These are phyloP conservation scores for Phyllosticta paracitricarpa DNA, from an alignment of 2,329 filamentous ascomycete genomes.

Conservation along the genomic window DNA sequence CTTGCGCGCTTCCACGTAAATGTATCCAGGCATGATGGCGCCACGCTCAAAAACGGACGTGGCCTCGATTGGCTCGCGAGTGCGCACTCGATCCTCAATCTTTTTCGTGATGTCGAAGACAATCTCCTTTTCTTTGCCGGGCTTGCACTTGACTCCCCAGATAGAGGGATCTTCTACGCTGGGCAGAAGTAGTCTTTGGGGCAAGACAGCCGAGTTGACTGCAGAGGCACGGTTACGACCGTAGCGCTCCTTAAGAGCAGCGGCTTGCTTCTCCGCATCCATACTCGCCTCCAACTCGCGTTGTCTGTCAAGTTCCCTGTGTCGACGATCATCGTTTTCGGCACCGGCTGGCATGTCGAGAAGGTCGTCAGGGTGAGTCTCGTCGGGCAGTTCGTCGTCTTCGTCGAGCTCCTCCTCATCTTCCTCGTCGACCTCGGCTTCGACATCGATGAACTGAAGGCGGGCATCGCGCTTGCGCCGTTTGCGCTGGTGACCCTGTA, in stretches of 20 bases:
- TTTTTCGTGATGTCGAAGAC: conserved; percentile 82
- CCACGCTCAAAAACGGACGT: conserved; percentile 88
- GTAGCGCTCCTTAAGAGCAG: conserved; percentile 78
- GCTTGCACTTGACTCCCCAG: conserved; percentile 86
- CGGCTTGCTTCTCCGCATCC: conserved; percentile 89
- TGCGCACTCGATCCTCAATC: conserved; percentile 67
- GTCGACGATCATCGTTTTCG: conserved; percentile 80
- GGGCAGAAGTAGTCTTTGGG: conserved; percentile 77
- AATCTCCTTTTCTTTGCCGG: conserved; percentile 90
- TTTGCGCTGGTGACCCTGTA: conserved; percentile 64
- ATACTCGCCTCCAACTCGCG: conserved; percentile 79
- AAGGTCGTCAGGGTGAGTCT: conserved; percentile 83
- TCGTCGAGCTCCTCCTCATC: conserved; percentile 81
- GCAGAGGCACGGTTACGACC: conserved; percentile 62
- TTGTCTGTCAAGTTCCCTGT: conserved; percentile 86
- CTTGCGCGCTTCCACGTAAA: conserved; percentile 86
- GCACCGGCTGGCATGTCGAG: conserved; percentile 63
- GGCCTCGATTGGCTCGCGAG: conserved; percentile 72
- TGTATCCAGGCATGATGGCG: conserved; percentile 75
- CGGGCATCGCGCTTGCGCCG: conserved; percentile 62
- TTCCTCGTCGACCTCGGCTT: conserved; percentile 93
- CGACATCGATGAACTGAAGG: conserved; percentile 90
- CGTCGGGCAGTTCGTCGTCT: conserved; percentile 74
- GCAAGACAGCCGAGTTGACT: conserved; percentile 65
- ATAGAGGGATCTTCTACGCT: conserved; percentile 94